A percentile compares a stretch with the other conserved stretches of the same genome.
Evolutionary conservation across 208 protist genomes (phyloP).

Genomic region (Leishmania turanica): DNA sequence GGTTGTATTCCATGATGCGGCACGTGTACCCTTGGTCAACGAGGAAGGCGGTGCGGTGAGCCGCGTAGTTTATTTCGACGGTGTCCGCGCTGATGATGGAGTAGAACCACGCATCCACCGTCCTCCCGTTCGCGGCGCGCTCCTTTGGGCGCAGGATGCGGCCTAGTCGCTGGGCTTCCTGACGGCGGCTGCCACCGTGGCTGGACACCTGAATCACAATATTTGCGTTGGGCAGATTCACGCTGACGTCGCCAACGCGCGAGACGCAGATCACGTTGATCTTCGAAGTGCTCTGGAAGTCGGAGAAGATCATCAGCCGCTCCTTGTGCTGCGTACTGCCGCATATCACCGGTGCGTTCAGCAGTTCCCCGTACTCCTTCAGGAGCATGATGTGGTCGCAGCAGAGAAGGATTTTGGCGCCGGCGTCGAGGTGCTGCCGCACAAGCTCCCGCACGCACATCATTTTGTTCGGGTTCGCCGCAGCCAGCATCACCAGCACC

Average conservation of each 20-base stretch:
- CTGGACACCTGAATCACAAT: constrained; percentile 99
- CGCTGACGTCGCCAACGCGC: constrained; percentile 96
- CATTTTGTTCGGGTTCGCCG: constrained; percentile 92
- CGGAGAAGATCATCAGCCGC: constrained; percentile 92
- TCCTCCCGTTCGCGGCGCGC: constrained; percentile 62
- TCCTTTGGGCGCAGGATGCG: constrained; percentile 95
- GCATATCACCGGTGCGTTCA: constrained; percentile 93
- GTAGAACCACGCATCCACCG: constrained; percentile 99
- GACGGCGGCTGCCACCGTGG: constrained; percentile 95
- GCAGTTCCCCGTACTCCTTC: constrained; percentile 91
- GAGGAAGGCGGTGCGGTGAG: constrained; percentile 98
- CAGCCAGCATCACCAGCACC: constrained; percentile 77
- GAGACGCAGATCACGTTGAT: constrained; percentile 98
- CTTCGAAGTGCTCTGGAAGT: constrained; percentile 92
- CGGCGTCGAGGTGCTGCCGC: constrained; percentile 85
- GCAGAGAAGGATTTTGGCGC: constrained; percentile 99
- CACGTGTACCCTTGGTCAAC: constrained; percentile 95
- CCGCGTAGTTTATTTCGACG: constrained; percentile 96
- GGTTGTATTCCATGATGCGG: constrained; percentile 76
- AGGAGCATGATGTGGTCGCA: constrained; percentile 98
- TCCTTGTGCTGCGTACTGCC: constrained; percentile 94
- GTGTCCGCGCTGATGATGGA: constrained; percentile 97
- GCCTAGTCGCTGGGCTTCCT: constrained; percentile 97
- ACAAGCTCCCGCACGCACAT: constrained; percentile 93
- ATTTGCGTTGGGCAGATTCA: constrained; percentile 99